A percentile compares a stretch with the other conserved stretches of the same genome.
Evolutionary conservation across 192 early-diverging fungal genomes (phyloP).

Genomic region (Backusella psychrophila): DNA sequence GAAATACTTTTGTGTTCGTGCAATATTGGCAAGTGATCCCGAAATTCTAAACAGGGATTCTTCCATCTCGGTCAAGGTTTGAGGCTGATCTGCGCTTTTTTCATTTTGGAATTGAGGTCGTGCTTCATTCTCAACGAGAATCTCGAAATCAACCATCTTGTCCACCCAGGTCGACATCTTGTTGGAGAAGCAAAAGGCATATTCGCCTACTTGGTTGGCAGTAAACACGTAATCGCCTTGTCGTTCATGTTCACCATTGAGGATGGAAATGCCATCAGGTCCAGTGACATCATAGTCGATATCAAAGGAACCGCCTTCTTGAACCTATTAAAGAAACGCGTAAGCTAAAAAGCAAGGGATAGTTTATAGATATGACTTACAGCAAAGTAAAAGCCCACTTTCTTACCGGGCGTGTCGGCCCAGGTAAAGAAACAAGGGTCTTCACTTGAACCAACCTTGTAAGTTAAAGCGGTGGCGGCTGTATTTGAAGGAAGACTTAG

Average conservation of each 20-base stretch:
- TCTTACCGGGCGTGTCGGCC: constrained; percentile 75
- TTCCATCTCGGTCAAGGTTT: constrained; percentile 49
- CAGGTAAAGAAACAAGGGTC: constrained; percentile 89
- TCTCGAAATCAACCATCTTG: constrained; percentile 95
- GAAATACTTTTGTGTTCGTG: constrained; percentile 86
- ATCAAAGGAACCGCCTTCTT: constrained; percentile 95
- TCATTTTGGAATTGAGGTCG: constrained; percentile 44
- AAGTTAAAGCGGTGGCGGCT: constrained; percentile 61
- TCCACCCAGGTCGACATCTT: constrained; percentile 91
- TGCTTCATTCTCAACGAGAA: constrained; percentile 86
- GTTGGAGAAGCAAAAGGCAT: constrained; percentile 97
- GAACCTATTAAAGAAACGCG: constrained; percentile 60
- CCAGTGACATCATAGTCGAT: constrained; percentile 89
- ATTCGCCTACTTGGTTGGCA: constrained; percentile 84
- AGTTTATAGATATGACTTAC: constrained; percentile 60
- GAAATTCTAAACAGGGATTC: constrained; percentile 62
- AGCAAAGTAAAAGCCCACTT: constrained; percentile 95
- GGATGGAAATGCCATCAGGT: constrained; percentile 65
- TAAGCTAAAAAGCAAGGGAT: too few relatives aligned
- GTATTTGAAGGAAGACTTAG: neutral
- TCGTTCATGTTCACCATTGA: constrained; percentile 82
- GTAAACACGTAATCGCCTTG: constrained; percentile 96
- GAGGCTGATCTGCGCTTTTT: constrained; percentile 44
- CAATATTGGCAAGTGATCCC: constrained; percentile 63
- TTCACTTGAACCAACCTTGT: constrained; percentile 86